These are phyloP conservation scores for Pichia californica DNA, from an alignment of 805 yeast species.

Conservation along the genomic window DNA sequence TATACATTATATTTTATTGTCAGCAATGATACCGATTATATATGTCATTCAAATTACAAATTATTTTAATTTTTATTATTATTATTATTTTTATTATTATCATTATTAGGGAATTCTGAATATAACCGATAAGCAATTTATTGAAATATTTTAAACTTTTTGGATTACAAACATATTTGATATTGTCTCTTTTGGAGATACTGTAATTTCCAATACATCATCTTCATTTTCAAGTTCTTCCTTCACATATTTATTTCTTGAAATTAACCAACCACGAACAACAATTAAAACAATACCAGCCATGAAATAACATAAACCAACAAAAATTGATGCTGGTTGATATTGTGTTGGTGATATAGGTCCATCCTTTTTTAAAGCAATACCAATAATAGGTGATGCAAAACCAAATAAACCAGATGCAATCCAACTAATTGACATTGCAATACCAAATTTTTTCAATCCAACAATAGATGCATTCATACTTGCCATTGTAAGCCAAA, in stretches of 20 bases:
- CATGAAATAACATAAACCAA: slow-evolving; percentile 48
- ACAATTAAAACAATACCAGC: slow-evolving; percentile 37
- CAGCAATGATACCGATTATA: no score
- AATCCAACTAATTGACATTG: slow-evolving; percentile 44
- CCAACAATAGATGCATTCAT: slow-evolving; percentile 49
- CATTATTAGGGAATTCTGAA: no score
- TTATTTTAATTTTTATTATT: no score
- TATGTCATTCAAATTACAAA: no score
- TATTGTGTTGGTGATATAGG: slow-evolving; percentile 40
- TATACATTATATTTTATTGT: no score
- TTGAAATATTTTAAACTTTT: slow-evolving; percentile 2
- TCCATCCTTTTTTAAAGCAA: slow-evolving; percentile 37
- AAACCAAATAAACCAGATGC: slow-evolving; percentile 43
- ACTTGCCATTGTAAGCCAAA: slow-evolving; percentile 52
- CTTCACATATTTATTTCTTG: slow-evolving; percentile 34
- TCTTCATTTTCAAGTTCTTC: slow-evolving; percentile 19
- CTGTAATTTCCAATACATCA: slow-evolving; percentile 12
- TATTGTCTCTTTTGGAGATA: slow-evolving; percentile 8
- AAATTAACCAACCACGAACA: slow-evolving; percentile 50
- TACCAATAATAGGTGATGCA: slow-evolving; percentile 58
- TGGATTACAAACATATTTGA: slow-evolving; percentile 1
- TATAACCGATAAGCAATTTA: no score
- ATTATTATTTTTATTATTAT: no score
- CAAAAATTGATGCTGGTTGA: slow-evolving; percentile 47
- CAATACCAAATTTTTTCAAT: slow-evolving; percentile 42